Base-by-base conservation (phyloP, 352 stramenopile species). In the Phytophthora tentaculata region DNA sequence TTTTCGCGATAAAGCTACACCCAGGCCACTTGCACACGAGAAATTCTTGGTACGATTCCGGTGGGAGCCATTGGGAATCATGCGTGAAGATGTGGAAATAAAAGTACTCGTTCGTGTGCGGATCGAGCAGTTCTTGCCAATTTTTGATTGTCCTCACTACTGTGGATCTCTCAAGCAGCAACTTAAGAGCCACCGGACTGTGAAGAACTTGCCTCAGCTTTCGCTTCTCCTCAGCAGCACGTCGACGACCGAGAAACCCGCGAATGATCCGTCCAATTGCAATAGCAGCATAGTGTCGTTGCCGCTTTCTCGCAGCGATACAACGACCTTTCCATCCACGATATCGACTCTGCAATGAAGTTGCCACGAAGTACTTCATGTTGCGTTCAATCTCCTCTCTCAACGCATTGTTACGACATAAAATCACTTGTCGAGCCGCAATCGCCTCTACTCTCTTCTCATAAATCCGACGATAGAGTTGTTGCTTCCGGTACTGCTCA, bases 31-130 rank as follows among this genome's bases (percentile, higher is more conserved):
- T 77, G 56, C 87, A 95, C 1, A 49, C 22, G 0, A 94, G 67
- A 54, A 93, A 94, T 39, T 84, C 80, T 5, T 70, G 60, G 51
- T 80, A 94, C 4, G 79, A 73, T n/a, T 89, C 71, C 0, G 87
- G 87, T 35, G 87, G 87, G 4, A 80, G 65, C 87, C 87, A 95
- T 64, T 92, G 85, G 49, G 85, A 92, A 61, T 95, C 87, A 45
- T 90, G 80, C 22, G 84, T 88, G 69, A 81, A 90, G 29, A 91
- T 73, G 65, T 95, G 83, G 32, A 94, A 91, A 76, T 94, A 95
- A 60, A 89, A 95, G 74, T 92, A 91, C 69, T 95, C 87, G 67
- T 90, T 91, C 8, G 87, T 95, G 64, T 92, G 86, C 28, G 84
- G 73, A 62, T 95, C 87, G 1, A 94, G 61, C 22, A 90, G 69